Evolutionary conservation across 2,329 filamentous ascomycete species (phyloP), one percentile per base, ranked within the genome.

Genomic region (Sarocladium strictum): DNA sequence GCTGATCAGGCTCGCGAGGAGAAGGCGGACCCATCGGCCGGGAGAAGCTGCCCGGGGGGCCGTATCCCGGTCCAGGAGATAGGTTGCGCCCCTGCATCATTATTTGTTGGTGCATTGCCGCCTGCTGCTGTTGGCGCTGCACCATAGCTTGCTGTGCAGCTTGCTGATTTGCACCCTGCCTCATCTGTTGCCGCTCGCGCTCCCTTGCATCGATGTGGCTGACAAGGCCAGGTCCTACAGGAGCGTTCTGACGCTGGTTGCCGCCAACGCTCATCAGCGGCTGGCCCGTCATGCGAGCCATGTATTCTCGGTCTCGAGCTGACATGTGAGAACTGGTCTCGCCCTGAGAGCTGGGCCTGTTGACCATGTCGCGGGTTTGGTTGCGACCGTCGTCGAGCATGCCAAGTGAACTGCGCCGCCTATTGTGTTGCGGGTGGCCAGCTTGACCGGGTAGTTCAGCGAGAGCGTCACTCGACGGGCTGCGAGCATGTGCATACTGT

Each of bases 261-360:
- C 79, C 79, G 3, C 79, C 59, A 65, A 95, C 74, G 56, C 81
- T 84, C 61, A 95, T 80, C 51, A 96, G 74, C 0, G 91, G 88
- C 0, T 84, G 85, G 1, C 89, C 88, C 0, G 90, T 96, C 61
- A 90, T 77, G 35, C 88, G 83, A 10, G 91, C 89, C n/a, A 96
- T 80, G 61, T 95, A 87, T 69, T 95, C 90, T 67, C 95, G 91
- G 68, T 96, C 91, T 15, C 87, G 83, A 17, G 91, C 91, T 19
- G 89, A 91, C n/a, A 96, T 76, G 55, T 86, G 81, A 0, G 80
- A 76, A 23, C 64, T 75, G 45, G 64, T 53, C 24, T 72, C 69
- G 2, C 69, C 68, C 17, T 53, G 32, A 26, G 50, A 53, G 35
- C 50, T 53, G 10, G 50, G 50, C 7, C 50, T 32, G 50, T 53